These are phyloP conservation scores for Rhododendron ovatum DNA, from an alignment of 148 eudicot genomes.

Conservation along the genomic window DNA sequence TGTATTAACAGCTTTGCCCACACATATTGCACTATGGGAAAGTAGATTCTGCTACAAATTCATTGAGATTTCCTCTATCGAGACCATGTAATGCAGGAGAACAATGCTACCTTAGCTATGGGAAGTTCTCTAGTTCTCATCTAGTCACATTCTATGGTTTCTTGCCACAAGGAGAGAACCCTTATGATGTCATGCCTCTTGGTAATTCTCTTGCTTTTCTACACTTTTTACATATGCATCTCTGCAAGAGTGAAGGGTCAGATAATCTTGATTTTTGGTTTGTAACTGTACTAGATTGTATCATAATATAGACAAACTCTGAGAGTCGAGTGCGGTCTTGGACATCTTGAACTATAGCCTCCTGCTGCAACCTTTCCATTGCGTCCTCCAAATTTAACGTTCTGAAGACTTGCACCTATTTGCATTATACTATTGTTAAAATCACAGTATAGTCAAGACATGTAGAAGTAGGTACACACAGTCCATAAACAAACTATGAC, in stretches of 20 bases:
- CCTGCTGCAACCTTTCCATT: not conserved
- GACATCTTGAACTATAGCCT: not conserved
- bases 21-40: conserved; percentile 85
- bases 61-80: conserved; percentile 67
- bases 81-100: conserved; percentile 85
- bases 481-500: not conserved
- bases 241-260: not conserved
- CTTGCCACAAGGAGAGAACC: conserved; percentile 59
- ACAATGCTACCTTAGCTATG: conserved; percentile 85
- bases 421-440: not conserved
- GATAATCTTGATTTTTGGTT: not conserved
- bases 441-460: not conserved
- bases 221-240: not conserved
- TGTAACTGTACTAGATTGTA: not conserved
- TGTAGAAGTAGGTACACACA: not conserved
- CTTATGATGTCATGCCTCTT: conserved; percentile 74
- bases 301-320: not conserved
- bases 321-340: not conserved
- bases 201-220: conserved; percentile 38
- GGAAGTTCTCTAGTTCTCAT: conserved; percentile 83
- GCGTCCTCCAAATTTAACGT: not conserved
- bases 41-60: conserved; percentile 56
- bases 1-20: conserved; percentile 56
- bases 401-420: not conserved
- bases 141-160: conserved; percentile 88